Evolutionary conservation across 139 green algal species (phyloP).

Genomic region (Chlorella sp.): DNA sequence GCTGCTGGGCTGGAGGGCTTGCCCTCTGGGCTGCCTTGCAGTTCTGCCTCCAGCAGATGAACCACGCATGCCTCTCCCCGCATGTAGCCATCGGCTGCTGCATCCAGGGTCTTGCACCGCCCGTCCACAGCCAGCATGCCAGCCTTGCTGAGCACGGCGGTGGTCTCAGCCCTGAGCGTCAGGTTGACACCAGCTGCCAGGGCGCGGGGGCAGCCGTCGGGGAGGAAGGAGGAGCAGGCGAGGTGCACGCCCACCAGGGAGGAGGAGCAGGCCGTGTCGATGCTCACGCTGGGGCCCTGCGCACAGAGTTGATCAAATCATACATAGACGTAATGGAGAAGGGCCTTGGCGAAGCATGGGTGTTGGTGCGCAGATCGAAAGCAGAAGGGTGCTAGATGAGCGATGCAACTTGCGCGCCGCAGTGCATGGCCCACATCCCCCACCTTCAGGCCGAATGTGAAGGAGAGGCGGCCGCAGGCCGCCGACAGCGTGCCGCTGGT

Average conservation of each 20-base stretch:
- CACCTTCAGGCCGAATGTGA: conserved; percentile 74
- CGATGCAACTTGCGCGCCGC: too few relatives aligned
- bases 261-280: conserved; percentile 89
- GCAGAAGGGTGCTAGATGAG: too few relatives aligned
- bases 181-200: conserved; percentile 73
- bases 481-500: conserved; percentile 55
- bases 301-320: conserved; percentile 29
- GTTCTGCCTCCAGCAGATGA: conserved; percentile 38
- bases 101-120: conserved; percentile 88
- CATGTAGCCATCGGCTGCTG: conserved; percentile 85
- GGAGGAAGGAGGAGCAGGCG: conserved; percentile 37
- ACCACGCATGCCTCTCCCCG: conserved; percentile 73
- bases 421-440: conserved; percentile 33
- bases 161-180: conserved; percentile 74
- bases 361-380: too few relatives aligned
- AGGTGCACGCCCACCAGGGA: conserved; percentile 77
- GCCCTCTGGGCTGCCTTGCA: too few relatives aligned
- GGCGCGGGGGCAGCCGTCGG: neutral
- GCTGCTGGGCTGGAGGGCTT: conserved; percentile 10
- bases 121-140: conserved; percentile 86
- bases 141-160: conserved; percentile 79
- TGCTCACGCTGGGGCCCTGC: conserved; percentile 64
- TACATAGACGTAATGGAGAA: too few relatives aligned
- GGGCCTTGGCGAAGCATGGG: too few relatives aligned
- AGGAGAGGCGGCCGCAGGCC: conserved; percentile 84